Percentiles rank a stretch among this genome's conserved stretches.
Conservation (phyloP, 441 rosid genomes). For the Erodium moschatum region DNA sequence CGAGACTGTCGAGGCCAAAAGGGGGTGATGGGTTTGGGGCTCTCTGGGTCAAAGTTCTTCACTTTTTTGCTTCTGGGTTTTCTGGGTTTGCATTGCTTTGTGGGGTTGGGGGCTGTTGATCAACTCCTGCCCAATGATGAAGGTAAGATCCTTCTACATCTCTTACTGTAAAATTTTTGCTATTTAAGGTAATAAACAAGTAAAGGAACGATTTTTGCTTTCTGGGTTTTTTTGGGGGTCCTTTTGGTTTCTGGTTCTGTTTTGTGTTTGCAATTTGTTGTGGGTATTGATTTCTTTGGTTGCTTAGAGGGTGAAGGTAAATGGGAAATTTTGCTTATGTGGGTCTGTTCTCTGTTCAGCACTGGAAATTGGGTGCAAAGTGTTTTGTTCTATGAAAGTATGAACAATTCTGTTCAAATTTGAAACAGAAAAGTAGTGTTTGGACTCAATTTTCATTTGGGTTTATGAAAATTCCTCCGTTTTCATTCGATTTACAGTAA, state of each 20-base stretch:
- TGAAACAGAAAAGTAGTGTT: too few relatives aligned
- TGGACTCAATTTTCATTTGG: background rate
- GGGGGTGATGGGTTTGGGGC: background rate
- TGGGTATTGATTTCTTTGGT: background rate
- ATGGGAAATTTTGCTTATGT: background rate
- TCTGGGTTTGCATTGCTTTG: background rate
- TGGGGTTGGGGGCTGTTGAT: background rate
- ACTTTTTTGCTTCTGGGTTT: constrained; percentile 1
- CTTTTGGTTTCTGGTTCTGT: too few relatives aligned
- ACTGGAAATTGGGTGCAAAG: too few relatives aligned
- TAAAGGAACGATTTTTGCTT: background rate
- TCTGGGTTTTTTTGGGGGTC: background rate
- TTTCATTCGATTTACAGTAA: background rate
- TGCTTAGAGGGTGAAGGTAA: background rate
- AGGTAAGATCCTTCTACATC: background rate
- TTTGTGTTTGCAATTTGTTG: constrained; percentile 1
- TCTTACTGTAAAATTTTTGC: background rate
- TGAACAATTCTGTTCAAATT: too few relatives aligned
- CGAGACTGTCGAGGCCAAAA: background rate
- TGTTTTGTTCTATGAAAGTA: too few relatives aligned
- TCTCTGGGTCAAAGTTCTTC: background rate
- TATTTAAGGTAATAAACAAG: background rate
- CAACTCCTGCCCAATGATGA: background rate
- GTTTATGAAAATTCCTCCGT: background rate
- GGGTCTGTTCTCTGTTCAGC: background rate